Evolutionary conservation across 2,329 filamentous ascomycete species (phyloP), one percentile per base, ranked within the genome.

Genomic region (Plectosphaerella sp.): DNA sequence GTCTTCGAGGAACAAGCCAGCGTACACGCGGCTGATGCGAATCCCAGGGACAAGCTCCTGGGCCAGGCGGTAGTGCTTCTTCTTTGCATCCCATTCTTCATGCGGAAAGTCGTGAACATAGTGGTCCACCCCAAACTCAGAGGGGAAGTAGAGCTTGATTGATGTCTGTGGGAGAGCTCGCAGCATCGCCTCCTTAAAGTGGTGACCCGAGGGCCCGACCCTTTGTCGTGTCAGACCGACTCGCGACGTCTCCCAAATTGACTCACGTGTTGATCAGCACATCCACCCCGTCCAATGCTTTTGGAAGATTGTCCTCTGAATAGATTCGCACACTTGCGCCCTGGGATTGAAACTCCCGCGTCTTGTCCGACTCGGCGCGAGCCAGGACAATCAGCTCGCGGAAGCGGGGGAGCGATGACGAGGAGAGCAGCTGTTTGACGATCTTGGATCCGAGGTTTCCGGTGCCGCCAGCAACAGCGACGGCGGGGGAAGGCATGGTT

Each of bases 101-200:
- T 67, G 62, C n/a, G 57, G 25, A 50, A 69, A 69, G 49, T 68
- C 64, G 49, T 69, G 67, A 16, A 67, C 46, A 46, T 67, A 66
- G 50, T 70, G 67, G 51, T 71, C 63, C 39, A 70, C 67, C 12
- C 68, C 68, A 48, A 70, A 70, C 25, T 70, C 67, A 5, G 68
- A 69, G 11, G 63, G 63, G 45, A 70, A 61, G 54, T 70, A 70
- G 6, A 70, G 50, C 52, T 60, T 60, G 25, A 70, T 52, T 0
- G 56, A 45, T 0, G 66, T 60, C 20, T 50, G 18, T 2, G 64
- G 60, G 1, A 68, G 47, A 2, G 55, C 54, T 10, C 52, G 54
- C 20, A 62, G 54, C 28, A 67, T 57, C 15, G 56, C 58, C 22
- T 66, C 64, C 48, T 64, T 64, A 52, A 68, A 62, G 11, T 48